Base-by-base conservation (phyloP, 352 stramenopile genomes). In the Globisporangium takayamanum region DNA sequence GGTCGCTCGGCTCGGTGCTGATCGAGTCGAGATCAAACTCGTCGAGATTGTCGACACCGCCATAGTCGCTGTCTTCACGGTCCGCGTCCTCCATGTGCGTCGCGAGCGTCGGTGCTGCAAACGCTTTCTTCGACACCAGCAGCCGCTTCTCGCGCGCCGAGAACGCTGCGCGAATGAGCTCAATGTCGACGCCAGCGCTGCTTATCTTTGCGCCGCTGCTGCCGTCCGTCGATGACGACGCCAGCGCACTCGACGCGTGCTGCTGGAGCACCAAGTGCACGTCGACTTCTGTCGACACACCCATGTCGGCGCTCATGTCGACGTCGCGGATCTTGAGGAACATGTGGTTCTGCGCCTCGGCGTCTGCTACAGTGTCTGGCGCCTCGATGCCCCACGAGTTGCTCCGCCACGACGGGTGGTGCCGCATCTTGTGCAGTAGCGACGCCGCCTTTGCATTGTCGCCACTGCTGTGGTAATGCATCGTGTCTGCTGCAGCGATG, bases 331-430 rank as follows among this genome's bases (percentile, higher is more conserved):
- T 74, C 55, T 70, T 87, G 49, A 94, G 61, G 57, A 79, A 87
- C 84, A 94, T 90, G 58, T 86, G 81, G 22, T 76, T 89, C 41
- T 78, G 76, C 10, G 64, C 64, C 59, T 58, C 82, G 16, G 70
- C 64, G 8, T 88, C 76, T 14, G 49, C 63, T 20, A 46, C 68
- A 53, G 45, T 59, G 47, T 89, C 78, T 10, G 64, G 60, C 16
- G 74, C 57, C 42, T 92, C 80, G 1, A 71, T 70, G 51, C 86
- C 84, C 84, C 84, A 94, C 12, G 84, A 94, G 57, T 89, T 94
- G 53, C 81, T 94, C 59, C 84, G 57, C 84, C 84, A 94, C 5
- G 70, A 88, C 49, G 81, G 84, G 58, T 94, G 79, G 50, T 89
- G 80, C 2, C 83, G 76, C 70, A 89, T 82, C 62, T 89, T 89